These are phyloP conservation scores for Magnolia kwangsiensis DNA, from an alignment of 164 flowering plant species.

Conservation along the genomic window DNA sequence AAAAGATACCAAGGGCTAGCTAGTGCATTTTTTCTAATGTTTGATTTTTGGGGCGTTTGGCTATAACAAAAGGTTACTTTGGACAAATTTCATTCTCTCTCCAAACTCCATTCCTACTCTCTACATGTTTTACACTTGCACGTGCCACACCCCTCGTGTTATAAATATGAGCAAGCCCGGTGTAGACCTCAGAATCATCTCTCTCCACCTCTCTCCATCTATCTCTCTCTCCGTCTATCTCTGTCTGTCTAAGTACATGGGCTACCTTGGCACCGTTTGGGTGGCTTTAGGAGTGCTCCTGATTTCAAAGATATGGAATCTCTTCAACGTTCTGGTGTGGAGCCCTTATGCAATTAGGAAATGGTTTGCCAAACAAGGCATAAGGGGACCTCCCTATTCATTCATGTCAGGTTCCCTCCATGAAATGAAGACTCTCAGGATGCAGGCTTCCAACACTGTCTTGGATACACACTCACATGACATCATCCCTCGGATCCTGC, in stretches of 20 bases:
- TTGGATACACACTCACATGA: neutral
- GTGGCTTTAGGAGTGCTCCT: neutral
- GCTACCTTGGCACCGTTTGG: neutral
- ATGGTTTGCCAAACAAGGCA: slow-evolving; percentile 1
- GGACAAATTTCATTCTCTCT: no score
- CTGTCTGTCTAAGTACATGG: neutral
- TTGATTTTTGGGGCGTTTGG: no score
- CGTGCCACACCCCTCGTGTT: no score
- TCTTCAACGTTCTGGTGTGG: neutral
- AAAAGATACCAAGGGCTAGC: no score
- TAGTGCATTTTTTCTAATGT: no score
- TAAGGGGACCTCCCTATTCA: neutral
- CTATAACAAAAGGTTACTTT: no score
- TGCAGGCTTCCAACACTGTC: neutral
- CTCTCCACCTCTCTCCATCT: neutral
- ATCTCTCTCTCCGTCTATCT: neutral
- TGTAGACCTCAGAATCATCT: neutral
- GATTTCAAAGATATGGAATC: neutral
- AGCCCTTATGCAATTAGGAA: neutral
- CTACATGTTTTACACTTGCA: no score
- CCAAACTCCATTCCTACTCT: no score
- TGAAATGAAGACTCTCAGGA: neutral
- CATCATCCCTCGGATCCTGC: slow-evolving; percentile 1
- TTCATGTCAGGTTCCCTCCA: neutral
- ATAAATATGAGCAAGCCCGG: no score